A percentile compares a stretch with the other conserved stretches of the same genome.
These are phyloP conservation scores for Toxicodendron radicans DNA, from an alignment of 345 rosid species.

Conservation along the genomic window DNA sequence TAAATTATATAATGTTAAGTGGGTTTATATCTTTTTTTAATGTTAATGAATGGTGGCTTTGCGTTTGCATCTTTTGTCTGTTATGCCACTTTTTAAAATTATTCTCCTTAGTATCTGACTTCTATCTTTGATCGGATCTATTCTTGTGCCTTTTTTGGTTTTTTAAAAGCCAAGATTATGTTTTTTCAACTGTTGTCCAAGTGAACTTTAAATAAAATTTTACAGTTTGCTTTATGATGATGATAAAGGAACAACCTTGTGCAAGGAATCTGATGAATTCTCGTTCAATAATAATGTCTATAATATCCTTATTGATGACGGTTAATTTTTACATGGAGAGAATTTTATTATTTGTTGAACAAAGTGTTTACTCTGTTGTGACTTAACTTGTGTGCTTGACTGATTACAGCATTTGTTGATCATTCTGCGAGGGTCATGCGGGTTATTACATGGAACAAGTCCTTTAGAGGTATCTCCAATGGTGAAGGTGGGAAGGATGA, in stretches of 20 bases:
- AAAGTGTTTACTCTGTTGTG: conserved; percentile 4
- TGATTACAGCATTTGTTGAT: conserved; percentile 69
- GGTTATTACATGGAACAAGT: conserved; percentile 92
- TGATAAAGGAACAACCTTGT: background rate
- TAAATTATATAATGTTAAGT: conserved; percentile 23
- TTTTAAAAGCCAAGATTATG: conserved; percentile 15
- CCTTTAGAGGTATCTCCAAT: conserved; percentile 57
- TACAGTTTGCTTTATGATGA: conserved; percentile 2
- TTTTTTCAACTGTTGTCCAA: background rate
- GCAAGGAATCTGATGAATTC: too few species aligned
- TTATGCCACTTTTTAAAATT: conserved; percentile 18
- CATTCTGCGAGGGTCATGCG: conserved; percentile 95
- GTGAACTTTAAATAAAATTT: conserved; percentile 2
- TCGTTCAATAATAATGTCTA: too few species aligned
- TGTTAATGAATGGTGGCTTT: conserved; percentile 24
- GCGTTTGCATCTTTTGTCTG: conserved; percentile 26
- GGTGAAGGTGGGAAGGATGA: conserved; percentile 71
- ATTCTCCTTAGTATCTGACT: conserved; percentile 22
- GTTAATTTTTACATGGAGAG: background rate
- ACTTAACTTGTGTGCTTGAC: conserved; percentile 11
- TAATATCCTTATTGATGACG: too few species aligned
- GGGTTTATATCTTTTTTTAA: conserved; percentile 26
- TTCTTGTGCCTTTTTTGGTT: conserved; percentile 20
- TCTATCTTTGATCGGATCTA: conserved; percentile 29
- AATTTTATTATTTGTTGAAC: background rate